Evolutionary conservation across 768 basidiomycete species (phyloP), one percentile per base, ranked within the genome.

Genomic region (Lentinula sp.): DNA sequence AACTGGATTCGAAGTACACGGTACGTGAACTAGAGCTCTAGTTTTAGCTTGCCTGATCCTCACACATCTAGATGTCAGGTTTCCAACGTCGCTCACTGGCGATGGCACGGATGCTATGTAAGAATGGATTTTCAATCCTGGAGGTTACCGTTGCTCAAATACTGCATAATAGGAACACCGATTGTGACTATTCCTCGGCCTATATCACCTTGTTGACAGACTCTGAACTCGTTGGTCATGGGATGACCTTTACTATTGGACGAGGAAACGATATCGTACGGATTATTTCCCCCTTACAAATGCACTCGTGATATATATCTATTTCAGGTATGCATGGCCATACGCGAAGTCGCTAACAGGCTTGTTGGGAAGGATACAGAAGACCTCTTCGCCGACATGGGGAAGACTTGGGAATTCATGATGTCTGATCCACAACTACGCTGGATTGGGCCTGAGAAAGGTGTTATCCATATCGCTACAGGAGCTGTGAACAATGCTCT

Each of bases 401-500:
- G 95, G 2, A 84, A 86, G 68, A 85, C 92, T 0, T 97, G 92
- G 92, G 86, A 93, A 56, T 88, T 84, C 72, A 79, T 98, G 69
- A 84, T 89, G 69, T 83, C 88, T 1, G 95, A 98, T 74, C 83
- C 95, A 37, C 95, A 98, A 70, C 75, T 96, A 60, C 82, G 95
- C 73, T 98, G 95, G 95, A 88, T 95, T 67, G 94, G 93, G 5
- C 94, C 95, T 0, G 95, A 96, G 71, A 96, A 96, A 73, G 95
- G 95, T 56, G 93, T 98, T 2, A 95, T 98, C 57, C 91, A 93
- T 69, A 86, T 96, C 56, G 93, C 94, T 2, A 82, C 90, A 0
- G 92, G 84, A 5, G 92, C 93, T 1, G 93, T 98, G 7, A 85
- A 92, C 71, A 97, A 97, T 65, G 95, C 95, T 0, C 68, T 96